A percentile compares a stretch with the other conserved stretches of the same genome.
These are phyloP conservation scores for Gastroboletus turbinatus DNA, from an alignment of 1,284 basidiomycete species.

Conservation along the genomic window DNA sequence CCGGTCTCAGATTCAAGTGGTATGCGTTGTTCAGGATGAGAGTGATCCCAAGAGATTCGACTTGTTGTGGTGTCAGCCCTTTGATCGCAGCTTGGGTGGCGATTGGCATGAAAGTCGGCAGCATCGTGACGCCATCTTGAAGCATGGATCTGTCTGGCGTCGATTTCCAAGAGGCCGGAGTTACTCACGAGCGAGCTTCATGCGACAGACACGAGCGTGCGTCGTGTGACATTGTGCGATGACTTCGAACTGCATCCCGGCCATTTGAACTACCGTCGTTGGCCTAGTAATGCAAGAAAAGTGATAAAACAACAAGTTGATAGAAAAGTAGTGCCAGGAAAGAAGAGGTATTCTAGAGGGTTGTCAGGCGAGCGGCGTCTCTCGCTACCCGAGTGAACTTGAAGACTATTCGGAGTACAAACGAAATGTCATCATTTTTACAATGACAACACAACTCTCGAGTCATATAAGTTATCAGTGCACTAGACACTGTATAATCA, in stretches of 20 bases:
- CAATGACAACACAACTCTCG: neutral
- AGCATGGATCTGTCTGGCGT: constrained; percentile 4
- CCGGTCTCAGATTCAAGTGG: constrained; percentile 79
- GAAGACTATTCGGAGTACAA: neutral
- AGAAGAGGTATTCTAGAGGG: neutral
- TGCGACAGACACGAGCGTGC: constrained; percentile 71
- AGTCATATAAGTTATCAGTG: neutral
- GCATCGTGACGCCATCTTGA: constrained; percentile 72
- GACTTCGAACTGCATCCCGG: constrained; percentile 72
- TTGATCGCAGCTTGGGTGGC: constrained; percentile 88
- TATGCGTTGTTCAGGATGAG: constrained; percentile 86
- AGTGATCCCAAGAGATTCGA: constrained; percentile 75
- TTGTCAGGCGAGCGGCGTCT: neutral
- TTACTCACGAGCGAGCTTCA: constrained; percentile 66
- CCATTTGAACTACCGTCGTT: neutral
- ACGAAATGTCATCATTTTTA: neutral
- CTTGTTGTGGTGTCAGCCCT: constrained; percentile 80
- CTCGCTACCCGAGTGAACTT: neutral
- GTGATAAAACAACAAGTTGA: neutral
- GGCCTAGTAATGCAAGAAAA: neutral
- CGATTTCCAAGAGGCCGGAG: neutral
- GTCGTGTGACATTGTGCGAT: constrained; percentile 77
- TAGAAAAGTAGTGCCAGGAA: neutral
- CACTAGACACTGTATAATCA: neutral
- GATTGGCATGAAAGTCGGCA: constrained; percentile 90